A percentile compares a stretch with the other conserved stretches of the same genome.
Evolutionary conservation across 192 early-diverging fungal species (phyloP).

Genomic region (Rhizophagus clarus): DNA sequence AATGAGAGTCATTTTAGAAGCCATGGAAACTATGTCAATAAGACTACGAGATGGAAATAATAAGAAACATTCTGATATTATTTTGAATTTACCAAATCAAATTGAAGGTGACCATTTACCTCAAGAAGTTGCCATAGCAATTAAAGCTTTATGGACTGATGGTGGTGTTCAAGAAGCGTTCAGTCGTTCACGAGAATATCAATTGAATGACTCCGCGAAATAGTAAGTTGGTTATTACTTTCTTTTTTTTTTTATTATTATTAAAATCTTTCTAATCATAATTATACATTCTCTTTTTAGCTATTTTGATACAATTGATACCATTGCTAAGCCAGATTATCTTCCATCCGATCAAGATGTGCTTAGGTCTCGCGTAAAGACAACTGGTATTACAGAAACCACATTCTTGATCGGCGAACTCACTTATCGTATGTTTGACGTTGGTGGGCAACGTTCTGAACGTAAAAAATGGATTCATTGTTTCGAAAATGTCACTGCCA

Average conservation of each 20-base stretch:
- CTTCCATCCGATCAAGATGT: conserved; percentile 95
- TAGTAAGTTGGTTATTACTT: conserved; percentile 66
- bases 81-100: conserved; percentile 81
- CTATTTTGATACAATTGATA: conserved; percentile 94
- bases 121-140: conserved; percentile 74
- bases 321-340: conserved; percentile 81
- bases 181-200: conserved; percentile 84
- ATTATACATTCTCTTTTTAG: conserved; percentile 38
- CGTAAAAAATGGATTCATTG: conserved; percentile 99
- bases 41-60: conserved; percentile 68
- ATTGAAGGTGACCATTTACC: conserved; percentile 89
- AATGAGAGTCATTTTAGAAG: conserved; percentile 94
- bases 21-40: conserved; percentile 88
- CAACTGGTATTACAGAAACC: conserved; percentile 96
- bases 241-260: no score
- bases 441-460: conserved; percentile 97
- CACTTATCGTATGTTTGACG: conserved; percentile 97
- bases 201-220: conserved; percentile 94
- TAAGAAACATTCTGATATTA: conserved; percentile 68
- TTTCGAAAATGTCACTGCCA: conserved; percentile 95
- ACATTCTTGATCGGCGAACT: conserved; percentile 89
- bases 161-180: conserved; percentile 82
- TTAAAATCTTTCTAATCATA: no score
- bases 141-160: conserved; percentile 86
- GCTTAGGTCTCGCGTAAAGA: conserved; percentile 94